Evolutionary conservation across 345 rosid species (phyloP).

Genomic region (Acer yangbiense): DNA sequence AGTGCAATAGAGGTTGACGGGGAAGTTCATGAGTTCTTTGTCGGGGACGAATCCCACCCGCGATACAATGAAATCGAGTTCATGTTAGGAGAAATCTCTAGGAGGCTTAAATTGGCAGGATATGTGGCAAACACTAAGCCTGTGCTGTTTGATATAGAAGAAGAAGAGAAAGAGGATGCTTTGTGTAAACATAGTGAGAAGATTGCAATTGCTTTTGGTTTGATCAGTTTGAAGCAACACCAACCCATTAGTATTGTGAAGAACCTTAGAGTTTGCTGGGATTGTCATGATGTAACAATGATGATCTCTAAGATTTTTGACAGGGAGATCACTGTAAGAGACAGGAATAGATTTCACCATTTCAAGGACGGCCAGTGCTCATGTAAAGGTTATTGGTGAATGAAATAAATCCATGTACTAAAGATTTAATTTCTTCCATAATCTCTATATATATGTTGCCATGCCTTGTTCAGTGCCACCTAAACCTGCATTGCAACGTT

Average conservation of each 20-base stretch:
- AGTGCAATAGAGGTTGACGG: slow-evolving; percentile 60
- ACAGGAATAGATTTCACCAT: slow-evolving; percentile 62
- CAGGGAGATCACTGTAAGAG: slow-evolving; percentile 67
- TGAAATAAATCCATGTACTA: background rate
- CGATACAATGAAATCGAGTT: slow-evolving; percentile 48
- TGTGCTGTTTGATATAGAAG: slow-evolving; percentile 74
- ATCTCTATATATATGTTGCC: background rate
- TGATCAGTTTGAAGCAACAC: slow-evolving; percentile 56
- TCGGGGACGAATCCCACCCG: slow-evolving; percentile 56
- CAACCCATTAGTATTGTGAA: slow-evolving; percentile 63
- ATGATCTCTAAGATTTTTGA: slow-evolving; percentile 56
- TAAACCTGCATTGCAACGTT: background rate
- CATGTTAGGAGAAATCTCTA: slow-evolving; percentile 45
- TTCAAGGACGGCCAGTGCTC: slow-evolving; percentile 65
- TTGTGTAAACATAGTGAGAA: slow-evolving; percentile 72
- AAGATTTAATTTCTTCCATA: background rate
- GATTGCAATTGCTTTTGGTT: slow-evolving; percentile 65
- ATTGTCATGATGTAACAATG: slow-evolving; percentile 62
- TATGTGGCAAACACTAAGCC: slow-evolving; percentile 57
- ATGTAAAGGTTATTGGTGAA: slow-evolving; percentile 66
- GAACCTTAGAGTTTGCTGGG: slow-evolving; percentile 82
- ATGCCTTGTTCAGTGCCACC: background rate
- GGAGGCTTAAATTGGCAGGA: slow-evolving; percentile 61
- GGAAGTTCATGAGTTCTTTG: slow-evolving; percentile 60
- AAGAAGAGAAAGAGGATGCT: slow-evolving; percentile 72